phyloP scores from a whole-genome alignment of 768 basidiomycete species.

The Lanmaoa rubissima region DNA sequence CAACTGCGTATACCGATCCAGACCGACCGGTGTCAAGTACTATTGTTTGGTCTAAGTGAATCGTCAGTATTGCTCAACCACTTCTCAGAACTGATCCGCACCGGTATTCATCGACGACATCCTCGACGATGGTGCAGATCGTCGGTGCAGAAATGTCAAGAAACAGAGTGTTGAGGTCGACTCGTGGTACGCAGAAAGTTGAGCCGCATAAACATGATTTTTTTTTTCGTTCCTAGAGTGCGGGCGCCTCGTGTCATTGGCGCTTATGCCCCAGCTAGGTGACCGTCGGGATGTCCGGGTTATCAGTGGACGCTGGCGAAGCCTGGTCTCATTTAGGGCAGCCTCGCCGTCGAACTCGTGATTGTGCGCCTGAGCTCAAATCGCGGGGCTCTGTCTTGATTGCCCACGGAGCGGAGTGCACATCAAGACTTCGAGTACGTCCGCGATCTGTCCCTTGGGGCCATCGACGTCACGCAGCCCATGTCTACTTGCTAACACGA shows the following conservation, averaged over 20 bases:
- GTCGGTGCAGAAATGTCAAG: neutral
- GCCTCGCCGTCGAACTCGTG: neutral
- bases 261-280: neutral
- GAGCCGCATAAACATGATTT: neutral
- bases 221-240: neutral
- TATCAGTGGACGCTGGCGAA: neutral
- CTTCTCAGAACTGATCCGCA: neutral
- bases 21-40: neutral
- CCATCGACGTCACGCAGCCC: neutral
- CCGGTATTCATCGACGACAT: neutral
- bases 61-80: neutral
- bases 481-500: too few species aligned
- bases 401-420: neutral
- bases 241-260: neutral
- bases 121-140: too few species aligned
- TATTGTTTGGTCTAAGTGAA: neutral
- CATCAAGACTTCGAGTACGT: constrained; percentile 18
- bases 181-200: neutral
- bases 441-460: neutral
- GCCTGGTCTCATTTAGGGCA: neutral
- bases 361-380: too few species aligned
- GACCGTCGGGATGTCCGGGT: neutral
- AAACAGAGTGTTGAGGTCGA: neutral
- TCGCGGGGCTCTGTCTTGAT: too few species aligned
- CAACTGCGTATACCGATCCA: neutral